Percentiles rank a stretch among this genome's conserved stretches.
phyloP scores from a whole-genome alignment of 2,329 filamentous ascomycete species.

The Calonectria fujianensis region DNA sequence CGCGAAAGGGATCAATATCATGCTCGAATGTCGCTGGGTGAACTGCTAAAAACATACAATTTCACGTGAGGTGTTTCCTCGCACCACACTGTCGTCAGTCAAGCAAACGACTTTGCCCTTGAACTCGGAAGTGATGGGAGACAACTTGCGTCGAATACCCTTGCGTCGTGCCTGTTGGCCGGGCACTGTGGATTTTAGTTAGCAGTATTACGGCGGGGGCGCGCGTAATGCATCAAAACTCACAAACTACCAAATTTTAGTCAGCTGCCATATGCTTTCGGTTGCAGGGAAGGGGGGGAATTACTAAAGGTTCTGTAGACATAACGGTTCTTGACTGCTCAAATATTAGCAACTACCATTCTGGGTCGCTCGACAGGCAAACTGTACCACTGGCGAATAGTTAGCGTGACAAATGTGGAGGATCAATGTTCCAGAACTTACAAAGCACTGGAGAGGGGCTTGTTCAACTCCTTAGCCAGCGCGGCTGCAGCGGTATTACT shows the following conservation, averaged over 20 bases:
- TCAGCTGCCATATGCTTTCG: too few species aligned
- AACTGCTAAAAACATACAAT: slow-evolving; percentile 72
- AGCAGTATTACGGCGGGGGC: background rate
- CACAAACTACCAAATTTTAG: too few species aligned
- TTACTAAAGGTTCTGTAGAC: slow-evolving; percentile 89
- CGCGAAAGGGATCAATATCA: background rate
- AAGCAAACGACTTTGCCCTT: slow-evolving; percentile 85
- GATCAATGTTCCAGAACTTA: slow-evolving; percentile 89
- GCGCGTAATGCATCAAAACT: too few species aligned
- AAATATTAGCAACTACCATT: background rate
- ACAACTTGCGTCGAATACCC: slow-evolving; percentile 92
- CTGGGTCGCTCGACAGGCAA: too few species aligned
- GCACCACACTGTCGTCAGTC: slow-evolving; percentile 93
- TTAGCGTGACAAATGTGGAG: background rate
- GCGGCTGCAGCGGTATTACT: slow-evolving; percentile 87
- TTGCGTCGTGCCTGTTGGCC: slow-evolving; percentile 88
- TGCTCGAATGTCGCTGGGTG: background rate
- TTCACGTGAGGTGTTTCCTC: slow-evolving; percentile 80
- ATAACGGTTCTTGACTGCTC: slow-evolving; percentile 85
- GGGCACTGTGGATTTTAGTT: slow-evolving; percentile 60
- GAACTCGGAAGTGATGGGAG: slow-evolving; percentile 90
- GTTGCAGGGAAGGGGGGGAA: too few species aligned
- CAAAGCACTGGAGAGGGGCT: slow-evolving; percentile 88
- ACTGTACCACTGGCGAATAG: too few species aligned
- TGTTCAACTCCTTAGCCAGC: slow-evolving; percentile 83